Evolutionary conservation across 2,329 filamentous ascomycete species (phyloP), one percentile per base, ranked within the genome.

Genomic region (Geosmithia flava): DNA sequence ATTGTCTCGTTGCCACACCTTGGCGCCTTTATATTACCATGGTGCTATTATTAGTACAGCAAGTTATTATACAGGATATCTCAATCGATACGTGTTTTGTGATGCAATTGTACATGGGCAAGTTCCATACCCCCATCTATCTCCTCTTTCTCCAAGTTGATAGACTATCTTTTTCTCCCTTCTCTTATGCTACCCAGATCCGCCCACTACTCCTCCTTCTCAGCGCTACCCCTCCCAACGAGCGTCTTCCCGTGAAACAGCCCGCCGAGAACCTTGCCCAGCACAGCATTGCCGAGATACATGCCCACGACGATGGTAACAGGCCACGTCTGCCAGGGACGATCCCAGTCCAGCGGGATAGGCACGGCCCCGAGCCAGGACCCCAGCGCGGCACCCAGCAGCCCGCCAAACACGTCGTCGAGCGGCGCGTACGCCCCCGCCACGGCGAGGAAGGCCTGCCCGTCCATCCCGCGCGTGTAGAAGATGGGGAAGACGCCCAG

Each of bases 271-370:
- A 80, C 53, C 48, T 79, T 58, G 60, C 85, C 83, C 1, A 89
- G 89, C 13, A 87, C 54, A 1, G 79, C 72, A 63, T 86, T 89
- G 1, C 93, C 93, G 6, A 79, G 66, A 64, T 95, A 97, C 17
- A 85, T 74, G 2, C 93, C 93, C 2, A 78, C 81, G 4, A 97
- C 67, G 50, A 98, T 85, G 0, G 93, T 98, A 45, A 97, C 83
- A 0, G 93, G 93, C 86, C 91, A 98, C 64, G 84, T 87, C 76
- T 98, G 93, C 93, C 93, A 98, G 56, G 95, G 89, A n/a, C 93
- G 81, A 63, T 98, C 93, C 91, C 91, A 97, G 63, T 98, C 93
- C 55, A 98, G 70, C 2, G 93, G 93, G 56, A 98, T 97, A 0
- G 94, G 93, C 47, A 97, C 80, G 7, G 93, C 93, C 3, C 93